Evolutionary conservation across 2,329 filamentous ascomycete genomes (phyloP).

Genomic region (Nothomitra cinnamomea): DNA sequence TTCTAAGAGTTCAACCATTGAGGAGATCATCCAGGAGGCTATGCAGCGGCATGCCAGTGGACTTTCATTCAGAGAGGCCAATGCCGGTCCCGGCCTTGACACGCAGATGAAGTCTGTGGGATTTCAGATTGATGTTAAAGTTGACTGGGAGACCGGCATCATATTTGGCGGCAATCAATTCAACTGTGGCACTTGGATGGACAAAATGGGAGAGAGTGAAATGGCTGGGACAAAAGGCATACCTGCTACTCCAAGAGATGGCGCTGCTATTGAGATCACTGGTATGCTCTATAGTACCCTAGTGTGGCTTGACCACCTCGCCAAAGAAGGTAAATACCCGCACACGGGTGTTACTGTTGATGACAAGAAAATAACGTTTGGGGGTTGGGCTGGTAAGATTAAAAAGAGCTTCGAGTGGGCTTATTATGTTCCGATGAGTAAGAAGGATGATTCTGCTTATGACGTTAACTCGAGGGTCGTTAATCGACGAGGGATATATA

Average conservation of each 20-base stretch:
- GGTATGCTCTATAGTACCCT: slow-evolving; percentile 84
- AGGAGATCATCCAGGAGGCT: slow-evolving; percentile 84
- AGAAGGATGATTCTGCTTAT: slow-evolving; percentile 56
- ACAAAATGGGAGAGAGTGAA: slow-evolving; percentile 99
- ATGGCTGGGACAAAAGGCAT: slow-evolving; percentile 82
- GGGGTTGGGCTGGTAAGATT: slow-evolving; percentile 64
- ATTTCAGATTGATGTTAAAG: slow-evolving; percentile 79
- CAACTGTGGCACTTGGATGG: slow-evolving; percentile 99
- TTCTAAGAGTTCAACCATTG: slow-evolving; percentile 63
- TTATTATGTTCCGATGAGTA: slow-evolving; percentile 64
- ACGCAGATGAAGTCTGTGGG: slow-evolving; percentile 84
- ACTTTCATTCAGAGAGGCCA: slow-evolving; percentile 85
- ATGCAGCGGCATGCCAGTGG: slow-evolving; percentile 82
- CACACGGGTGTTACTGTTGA: slow-evolving; percentile 54
- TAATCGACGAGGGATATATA: slow-evolving; percentile 93
- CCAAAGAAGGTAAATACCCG: slow-evolving; percentile 51
- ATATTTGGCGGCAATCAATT: slow-evolving; percentile 85
- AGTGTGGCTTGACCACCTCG: slow-evolving; percentile 56
- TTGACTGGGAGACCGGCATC: slow-evolving; percentile 82
- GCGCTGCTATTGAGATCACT: slow-evolving; percentile 86
- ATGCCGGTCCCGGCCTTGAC: slow-evolving; percentile 76
- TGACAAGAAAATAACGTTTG: slow-evolving; percentile 44
- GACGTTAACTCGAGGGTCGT: slow-evolving; percentile 64
- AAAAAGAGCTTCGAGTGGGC: slow-evolving; percentile 79
- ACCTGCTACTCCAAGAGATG: slow-evolving; percentile 91